Percentiles rank a stretch among this genome's conserved stretches.
These are phyloP conservation scores for Claviceps sp. DNA, from an alignment of 2,329 filamentous ascomycete species.

Conservation along the genomic window DNA sequence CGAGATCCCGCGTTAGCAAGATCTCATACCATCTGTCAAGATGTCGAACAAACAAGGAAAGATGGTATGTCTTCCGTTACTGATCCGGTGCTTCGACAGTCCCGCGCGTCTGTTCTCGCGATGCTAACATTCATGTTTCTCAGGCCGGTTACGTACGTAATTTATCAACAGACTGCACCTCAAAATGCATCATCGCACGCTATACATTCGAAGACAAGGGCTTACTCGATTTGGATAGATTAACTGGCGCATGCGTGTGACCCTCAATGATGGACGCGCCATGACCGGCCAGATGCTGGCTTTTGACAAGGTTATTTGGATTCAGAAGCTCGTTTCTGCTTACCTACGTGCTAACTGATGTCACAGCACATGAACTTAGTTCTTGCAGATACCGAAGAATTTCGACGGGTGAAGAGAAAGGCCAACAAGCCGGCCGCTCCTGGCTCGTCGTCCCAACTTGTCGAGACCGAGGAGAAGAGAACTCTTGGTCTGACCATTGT, in stretches of 20 bases:
- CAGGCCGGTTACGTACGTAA: slow-evolving; percentile 61
- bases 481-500: slow-evolving; percentile 93
- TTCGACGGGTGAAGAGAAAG: slow-evolving; percentile 80
- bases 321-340: not conserved
- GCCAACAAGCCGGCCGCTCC: slow-evolving; percentile 58
- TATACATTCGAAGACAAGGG: slow-evolving; percentile 14
- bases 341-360: not conserved
- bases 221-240: slow-evolving; percentile 44
- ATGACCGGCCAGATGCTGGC: slow-evolving; percentile 98
- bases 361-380: slow-evolving; percentile 95
- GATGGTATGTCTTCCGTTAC: slow-evolving; percentile 60
- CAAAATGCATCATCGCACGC: slow-evolving; percentile 3
- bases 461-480: slow-evolving; percentile 92
- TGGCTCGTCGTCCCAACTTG: slow-evolving; percentile 45
- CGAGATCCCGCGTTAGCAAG: slow-evolving; percentile 19
- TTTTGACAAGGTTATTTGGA: slow-evolving; percentile 70
- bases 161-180: not conserved
- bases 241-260: slow-evolving; percentile 98
- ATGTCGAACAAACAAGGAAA: slow-evolving; percentile 81
- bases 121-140: slow-evolving; percentile 43
- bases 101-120: slow-evolving; percentile 27
- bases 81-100: slow-evolving; percentile 22
- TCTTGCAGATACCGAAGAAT: slow-evolving; percentile 96
- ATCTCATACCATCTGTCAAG: slow-evolving; percentile 15
- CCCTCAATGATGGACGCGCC: slow-evolving; percentile 84